A percentile compares a stretch with the other conserved stretches of the same genome.
Evolutionary conservation across 2,329 filamentous ascomycete species (phyloP).

Genomic region (Lecanosticta acicola): DNA sequence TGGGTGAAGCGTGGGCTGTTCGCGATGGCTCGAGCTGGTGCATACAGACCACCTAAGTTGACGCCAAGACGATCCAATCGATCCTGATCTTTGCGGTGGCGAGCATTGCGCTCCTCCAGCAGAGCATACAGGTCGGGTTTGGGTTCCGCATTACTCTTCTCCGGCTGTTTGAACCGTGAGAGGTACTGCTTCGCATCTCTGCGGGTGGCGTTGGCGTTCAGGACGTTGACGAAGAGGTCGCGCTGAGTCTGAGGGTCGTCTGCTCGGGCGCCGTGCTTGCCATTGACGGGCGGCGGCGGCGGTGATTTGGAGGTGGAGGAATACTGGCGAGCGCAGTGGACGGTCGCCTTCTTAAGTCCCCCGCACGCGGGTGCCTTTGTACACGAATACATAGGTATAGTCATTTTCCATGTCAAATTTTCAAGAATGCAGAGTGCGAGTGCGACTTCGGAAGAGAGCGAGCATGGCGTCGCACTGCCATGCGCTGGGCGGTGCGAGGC

Average conservation of each 20-base stretch:
- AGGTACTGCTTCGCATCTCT: constrained; percentile 89
- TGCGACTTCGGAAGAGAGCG: too few relatives aligned
- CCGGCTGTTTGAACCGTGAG: constrained; percentile 64
- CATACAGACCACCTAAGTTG: constrained; percentile 58
- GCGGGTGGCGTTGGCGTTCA: constrained; percentile 85
- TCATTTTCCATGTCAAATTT: constrained; percentile 31
- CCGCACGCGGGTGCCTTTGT: constrained; percentile 32
- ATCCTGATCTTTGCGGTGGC: constrained; percentile 19
- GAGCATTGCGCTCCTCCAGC: constrained; percentile 20
- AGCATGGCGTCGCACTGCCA: too few relatives aligned
- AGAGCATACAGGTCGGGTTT: constrained; percentile 20
- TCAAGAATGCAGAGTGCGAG: too few relatives aligned
- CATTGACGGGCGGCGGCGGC: constrained; percentile 15
- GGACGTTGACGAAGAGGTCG: constrained; percentile 77
- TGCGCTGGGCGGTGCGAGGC: too few relatives aligned
- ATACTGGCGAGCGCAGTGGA: constrained; percentile 15
- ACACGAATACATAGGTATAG: constrained; percentile 33
- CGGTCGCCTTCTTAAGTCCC: constrained; percentile 18
- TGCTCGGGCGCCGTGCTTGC: constrained; percentile 17
- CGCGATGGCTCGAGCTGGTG: constrained; percentile 52
- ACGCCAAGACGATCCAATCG: constrained; percentile 45
- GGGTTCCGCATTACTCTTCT: constrained; percentile 32
- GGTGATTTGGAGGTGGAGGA: constrained; percentile 5
- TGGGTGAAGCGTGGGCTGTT: constrained; percentile 57
- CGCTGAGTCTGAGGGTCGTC: constrained; percentile 26